These are phyloP conservation scores for Pythium phragmiticola DNA, from an alignment of 352 stramenopile species.

Conservation along the genomic window DNA sequence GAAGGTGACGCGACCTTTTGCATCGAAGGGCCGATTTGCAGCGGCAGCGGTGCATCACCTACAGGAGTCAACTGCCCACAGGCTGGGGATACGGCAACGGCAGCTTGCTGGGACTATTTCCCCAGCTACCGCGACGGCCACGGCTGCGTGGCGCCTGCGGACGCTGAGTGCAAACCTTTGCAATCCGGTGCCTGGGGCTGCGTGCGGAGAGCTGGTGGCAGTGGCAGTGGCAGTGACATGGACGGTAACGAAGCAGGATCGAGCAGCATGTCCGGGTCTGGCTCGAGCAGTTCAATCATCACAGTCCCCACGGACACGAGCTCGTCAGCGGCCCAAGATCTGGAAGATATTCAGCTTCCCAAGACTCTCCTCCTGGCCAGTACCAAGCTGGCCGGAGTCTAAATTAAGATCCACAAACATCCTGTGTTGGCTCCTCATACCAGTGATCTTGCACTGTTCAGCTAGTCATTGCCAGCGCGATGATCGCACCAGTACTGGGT, in stretches of 20 bases:
- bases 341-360: constrained; percentile 11
- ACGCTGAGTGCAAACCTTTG: constrained; percentile 52
- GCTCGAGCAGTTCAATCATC: neutral
- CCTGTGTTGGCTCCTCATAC: neutral
- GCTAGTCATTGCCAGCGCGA: neutral
- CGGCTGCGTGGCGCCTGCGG: constrained; percentile 46
- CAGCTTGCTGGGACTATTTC: constrained; percentile 53
- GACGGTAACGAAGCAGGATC: constrained; percentile 7
- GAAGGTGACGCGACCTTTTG: constrained; percentile 71
- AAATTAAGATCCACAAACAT: neutral
- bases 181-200: constrained; percentile 67
- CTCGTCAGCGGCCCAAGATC: neutral
- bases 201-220: constrained; percentile 29
- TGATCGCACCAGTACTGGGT: neutral
- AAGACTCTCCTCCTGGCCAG: neutral
- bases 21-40: constrained; percentile 61
- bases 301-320: neutral
- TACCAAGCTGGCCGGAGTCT: neutral
- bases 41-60: constrained; percentile 36
- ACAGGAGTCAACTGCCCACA: constrained; percentile 47
- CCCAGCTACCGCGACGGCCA: constrained; percentile 41
- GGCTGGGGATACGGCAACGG: constrained; percentile 49
- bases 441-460: neutral
- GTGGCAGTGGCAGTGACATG: constrained; percentile 2
- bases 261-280: constrained; percentile 2